Evolutionary conservation across 306 rosid genomes (phyloP), one percentile per base, ranked within the genome.

Genomic region (Cercis canadensis): DNA sequence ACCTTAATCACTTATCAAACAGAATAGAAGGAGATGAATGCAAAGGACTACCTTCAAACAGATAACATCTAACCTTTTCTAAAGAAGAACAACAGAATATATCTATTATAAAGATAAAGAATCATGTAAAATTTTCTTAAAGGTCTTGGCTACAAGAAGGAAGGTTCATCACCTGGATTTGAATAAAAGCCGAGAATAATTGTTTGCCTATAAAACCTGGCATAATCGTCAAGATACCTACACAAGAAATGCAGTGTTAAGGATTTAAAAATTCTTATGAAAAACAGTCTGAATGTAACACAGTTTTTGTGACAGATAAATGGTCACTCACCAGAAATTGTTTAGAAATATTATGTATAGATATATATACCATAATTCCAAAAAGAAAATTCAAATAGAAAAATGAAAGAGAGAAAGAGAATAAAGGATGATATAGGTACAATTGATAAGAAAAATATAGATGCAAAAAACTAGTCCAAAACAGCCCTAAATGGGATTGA

Each of bases 201-300:
- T 17, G 97, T 84, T 75, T 93, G 98, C 89, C 97, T 85, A 45
- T 87, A 93, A 65, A 82, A 83, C 79, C 76, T 85, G 18, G 98
- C 96, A 71, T 77, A 45, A 57, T 84, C 89, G 74, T 93, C 90
- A 58, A 86, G 86, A 75, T 85, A 84, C 98, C 98, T 93, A 67
- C 60, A 51, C 65, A 77, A 70, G 57, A 36, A 80, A 83, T 59
- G 67, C 14, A 79, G 37, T 57, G 17, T 61, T 39, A 66, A 18
- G 17, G 21, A 70, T 44, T 62, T 54, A 50, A 79, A 18, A 54
- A 40, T 62, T 44, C 60, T 17, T 32, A 75, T 2, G 16, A 18
- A 16, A 32, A 69, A 31, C 34, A 67, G 59, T 56, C 45, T 18
- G 50, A 72, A 19, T 60, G 53, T 34, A 45, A 16, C 55, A 43